Conservation (phyloP, 371 early-diverging fungal genomes). For the Mortierella sp. region DNA sequence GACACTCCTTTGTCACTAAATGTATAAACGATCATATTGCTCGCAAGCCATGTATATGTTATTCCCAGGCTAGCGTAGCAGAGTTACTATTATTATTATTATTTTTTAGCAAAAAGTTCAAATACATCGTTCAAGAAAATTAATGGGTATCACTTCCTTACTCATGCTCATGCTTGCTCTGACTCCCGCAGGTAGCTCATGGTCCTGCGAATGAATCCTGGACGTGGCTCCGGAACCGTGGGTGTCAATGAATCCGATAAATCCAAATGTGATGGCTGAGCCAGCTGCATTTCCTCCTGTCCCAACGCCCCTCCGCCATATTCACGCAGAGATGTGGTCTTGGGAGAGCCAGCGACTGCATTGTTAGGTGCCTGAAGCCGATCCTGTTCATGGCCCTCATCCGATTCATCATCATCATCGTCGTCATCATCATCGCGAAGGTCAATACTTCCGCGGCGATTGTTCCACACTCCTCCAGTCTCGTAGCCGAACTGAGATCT, state of each 20-base stretch:
- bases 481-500: constrained; percentile 41
- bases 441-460: constrained; percentile 18
- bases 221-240: no score
- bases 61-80: no score
- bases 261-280: constrained; percentile 27
- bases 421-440: constrained; percentile 41
- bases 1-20: no score
- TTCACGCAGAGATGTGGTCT: no score
- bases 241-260: constrained; percentile 5
- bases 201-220: constrained; percentile 5
- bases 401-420: constrained; percentile 7
- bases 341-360: no score
- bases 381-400: constrained; percentile 7
- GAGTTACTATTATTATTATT: no score
- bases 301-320: constrained; percentile 4
- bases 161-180: not conserved
- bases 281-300: constrained; percentile 28
- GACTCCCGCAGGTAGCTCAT: constrained; percentile 15
- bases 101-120: no score
- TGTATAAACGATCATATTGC: no score
- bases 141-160: not conserved
- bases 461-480: constrained; percentile 32
- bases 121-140: no score
- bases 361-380: not conserved
- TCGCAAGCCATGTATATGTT: no score